Evolutionary conservation across 352 stramenopile species (phyloP).

Genomic region (Phytophthora sp.): DNA sequence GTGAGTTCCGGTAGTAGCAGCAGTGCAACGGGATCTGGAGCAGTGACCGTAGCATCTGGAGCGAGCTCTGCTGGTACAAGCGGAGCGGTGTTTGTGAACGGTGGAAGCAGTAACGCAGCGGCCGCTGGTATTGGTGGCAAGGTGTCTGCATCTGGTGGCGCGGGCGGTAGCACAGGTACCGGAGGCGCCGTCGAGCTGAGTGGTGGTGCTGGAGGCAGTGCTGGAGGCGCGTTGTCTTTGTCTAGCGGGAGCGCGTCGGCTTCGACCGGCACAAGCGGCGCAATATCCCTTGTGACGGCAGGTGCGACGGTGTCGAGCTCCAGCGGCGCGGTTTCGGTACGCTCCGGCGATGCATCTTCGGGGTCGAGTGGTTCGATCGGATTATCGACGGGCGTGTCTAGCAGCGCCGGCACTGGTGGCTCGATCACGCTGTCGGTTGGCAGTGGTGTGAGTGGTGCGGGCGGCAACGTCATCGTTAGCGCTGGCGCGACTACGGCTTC

Average conservation of each 20-base stretch:
- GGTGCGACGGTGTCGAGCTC: not conserved
- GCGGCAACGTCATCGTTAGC: conserved; percentile 49
- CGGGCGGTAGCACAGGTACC: not conserved
- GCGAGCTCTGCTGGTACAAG: conserved; percentile 25
- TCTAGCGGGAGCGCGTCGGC: conserved; percentile 11
- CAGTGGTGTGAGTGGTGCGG: conserved; percentile 35
- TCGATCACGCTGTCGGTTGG: conserved; percentile 38
- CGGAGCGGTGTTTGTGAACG: conserved; percentile 35
- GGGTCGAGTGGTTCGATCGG: conserved; percentile 13
- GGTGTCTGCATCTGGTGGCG: conserved; percentile 4
- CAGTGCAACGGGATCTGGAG: too few species aligned
- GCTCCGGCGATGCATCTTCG: conserved; percentile 13
- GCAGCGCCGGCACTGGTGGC: not conserved
- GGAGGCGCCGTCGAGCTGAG: conserved; percentile 1
- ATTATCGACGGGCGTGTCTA: conserved; percentile 4
- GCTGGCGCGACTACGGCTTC: too few species aligned
- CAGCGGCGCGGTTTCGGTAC: conserved; percentile 22
- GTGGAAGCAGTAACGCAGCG: conserved; percentile 32
- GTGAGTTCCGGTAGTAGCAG: conserved; percentile 18
- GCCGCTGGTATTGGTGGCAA: not conserved
- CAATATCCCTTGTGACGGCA: too few species aligned
- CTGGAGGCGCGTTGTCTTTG: conserved; percentile 23
- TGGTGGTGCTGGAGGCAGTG: conserved; percentile 16
- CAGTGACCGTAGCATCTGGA: conserved; percentile 15
- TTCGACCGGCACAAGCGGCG: too few species aligned